These are phyloP conservation scores for Acanthamoeba castellanii DNA, from an alignment of 208 protist species.

Conservation along the genomic window DNA sequence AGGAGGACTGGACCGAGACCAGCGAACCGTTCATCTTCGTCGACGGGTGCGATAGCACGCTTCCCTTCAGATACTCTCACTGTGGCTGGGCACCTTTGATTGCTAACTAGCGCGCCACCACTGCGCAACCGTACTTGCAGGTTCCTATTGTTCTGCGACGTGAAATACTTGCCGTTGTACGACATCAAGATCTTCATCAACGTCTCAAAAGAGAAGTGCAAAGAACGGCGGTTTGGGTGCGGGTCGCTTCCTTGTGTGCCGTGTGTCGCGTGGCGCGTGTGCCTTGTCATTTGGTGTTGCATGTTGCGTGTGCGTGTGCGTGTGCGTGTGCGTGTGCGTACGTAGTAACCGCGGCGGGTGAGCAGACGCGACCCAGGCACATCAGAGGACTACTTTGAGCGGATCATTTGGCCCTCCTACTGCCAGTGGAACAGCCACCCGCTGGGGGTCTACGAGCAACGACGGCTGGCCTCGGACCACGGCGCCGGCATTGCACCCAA, in stretches of 20 bases:
- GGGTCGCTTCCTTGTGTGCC: not conserved
- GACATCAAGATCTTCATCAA: slow-evolving; percentile 6
- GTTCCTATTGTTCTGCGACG: slow-evolving; percentile 7
- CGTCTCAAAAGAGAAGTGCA: slow-evolving; percentile 5
- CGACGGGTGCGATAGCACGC: not conserved
- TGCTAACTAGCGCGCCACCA: no score
- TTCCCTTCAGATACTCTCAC: not conserved
- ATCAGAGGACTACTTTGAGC: slow-evolving; percentile 36
- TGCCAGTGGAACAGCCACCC: not conserved
- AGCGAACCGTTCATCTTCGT: not conserved
- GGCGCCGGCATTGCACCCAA: not conserved
- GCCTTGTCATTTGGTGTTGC: no score
- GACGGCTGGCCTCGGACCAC: not conserved
- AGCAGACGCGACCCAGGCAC: slow-evolving; percentile 1
- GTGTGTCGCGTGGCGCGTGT: not conserved
- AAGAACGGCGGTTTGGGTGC: not conserved
- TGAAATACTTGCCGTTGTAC: not conserved
- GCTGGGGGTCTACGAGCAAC: not conserved
- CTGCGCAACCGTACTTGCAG: not conserved
- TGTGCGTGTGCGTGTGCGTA: no score
- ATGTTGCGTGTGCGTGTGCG: no score
- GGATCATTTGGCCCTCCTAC: slow-evolving; percentile 9
- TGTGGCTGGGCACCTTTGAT: no score
- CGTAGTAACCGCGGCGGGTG: no score
- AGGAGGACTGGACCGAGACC: not conserved